Percentiles rank a stretch among this genome's conserved stretches.
phyloP scores from a whole-genome alignment of 1,284 basidiomycete species.

The Puccinia novopanici region DNA sequence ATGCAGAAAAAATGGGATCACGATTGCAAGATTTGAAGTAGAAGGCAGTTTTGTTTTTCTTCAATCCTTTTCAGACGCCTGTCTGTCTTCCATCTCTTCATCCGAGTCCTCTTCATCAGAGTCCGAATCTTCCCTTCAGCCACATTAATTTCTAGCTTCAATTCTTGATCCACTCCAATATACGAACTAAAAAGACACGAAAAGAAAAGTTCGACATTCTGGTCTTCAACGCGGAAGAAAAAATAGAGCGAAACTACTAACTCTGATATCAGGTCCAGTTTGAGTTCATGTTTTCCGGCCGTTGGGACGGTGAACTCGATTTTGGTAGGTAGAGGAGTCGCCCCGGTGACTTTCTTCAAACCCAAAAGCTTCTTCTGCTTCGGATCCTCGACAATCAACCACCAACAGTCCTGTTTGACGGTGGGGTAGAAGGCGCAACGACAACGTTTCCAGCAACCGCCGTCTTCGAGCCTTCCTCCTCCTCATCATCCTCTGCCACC shows the following conservation, averaged over 20 bases:
- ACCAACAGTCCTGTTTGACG: constrained; percentile 93
- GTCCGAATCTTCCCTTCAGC: constrained; percentile 47
- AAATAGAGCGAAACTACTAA: background rate
- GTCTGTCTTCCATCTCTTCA: constrained; percentile 46
- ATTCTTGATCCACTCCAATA: constrained; percentile 50
- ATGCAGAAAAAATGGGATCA: too few relatives aligned
- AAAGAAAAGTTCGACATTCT: background rate
- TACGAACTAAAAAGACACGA: constrained; percentile 39
- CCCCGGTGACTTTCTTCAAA: constrained; percentile 93
- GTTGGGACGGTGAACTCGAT: constrained; percentile 72
- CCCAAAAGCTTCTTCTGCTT: constrained; percentile 69
- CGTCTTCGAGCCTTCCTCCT: constrained; percentile 66
- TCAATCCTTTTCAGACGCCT: constrained; percentile 5
- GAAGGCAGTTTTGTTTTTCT: too few relatives aligned
- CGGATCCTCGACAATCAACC: constrained; percentile 88
- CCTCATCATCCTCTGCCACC: constrained; percentile 76
- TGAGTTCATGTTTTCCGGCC: constrained; percentile 38
- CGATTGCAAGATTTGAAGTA: background rate
- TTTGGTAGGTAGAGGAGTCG: constrained; percentile 73
- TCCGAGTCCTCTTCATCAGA: constrained; percentile 37
- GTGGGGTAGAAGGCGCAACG: constrained; percentile 84
- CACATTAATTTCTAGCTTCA: constrained; percentile 50
- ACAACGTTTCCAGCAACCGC: constrained; percentile 71
- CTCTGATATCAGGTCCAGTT: constrained; percentile 45
- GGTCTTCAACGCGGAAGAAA: background rate